Evolutionary conservation across 192 early-diverging fungal species (phyloP), one percentile per base, ranked within the genome.

Genomic region (Diversispora eburnea): DNA sequence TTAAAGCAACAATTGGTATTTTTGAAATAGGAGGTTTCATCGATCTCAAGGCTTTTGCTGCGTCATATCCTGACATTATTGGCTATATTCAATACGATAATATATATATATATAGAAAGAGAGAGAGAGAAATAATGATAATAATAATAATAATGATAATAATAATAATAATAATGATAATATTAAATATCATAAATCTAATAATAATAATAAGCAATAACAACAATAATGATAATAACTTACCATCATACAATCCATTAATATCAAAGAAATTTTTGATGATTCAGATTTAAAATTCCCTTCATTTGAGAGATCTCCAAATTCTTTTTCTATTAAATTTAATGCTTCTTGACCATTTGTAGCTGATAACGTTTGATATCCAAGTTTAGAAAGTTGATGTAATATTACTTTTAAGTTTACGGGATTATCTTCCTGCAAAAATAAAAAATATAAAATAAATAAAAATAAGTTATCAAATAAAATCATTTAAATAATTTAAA

Each of bases 191-290:
- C 3, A 13, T 42, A 15, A 41, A 8, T 41, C 13, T 12, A 12
- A 12, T 51, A 51, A 51, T 13, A 8, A 51, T 4, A 13, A 51
- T 51, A 51, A 12, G 12, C 12, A 49, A 2, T 8, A 51, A 13
- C 13, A 51, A 51, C 13, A 13, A 51, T 12, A 12, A 4, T 13
- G 5, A 12, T 5, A 51, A 51, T 2, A 33, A 69, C 8, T 61
- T 60, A 72, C 70, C 88, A 89, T 89, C 20, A 85, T 84, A 59
- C 83, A 78, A 67, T 87, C 86, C 79, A 85, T 85, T 63, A 81
- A 45, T 70, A 84, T 88, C 59, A 83, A 74, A 42, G 61, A 67
- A 51, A 72, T 70, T 69, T 39, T 73, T 39, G 49, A 13, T 1
- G 13, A 5, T 13, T 71, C 75, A 10, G 72, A 63, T 49, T 57